Base-by-base conservation (phyloP, 2,329 filamentous ascomycete species). In the Orbilia ellipsospora region DNA sequence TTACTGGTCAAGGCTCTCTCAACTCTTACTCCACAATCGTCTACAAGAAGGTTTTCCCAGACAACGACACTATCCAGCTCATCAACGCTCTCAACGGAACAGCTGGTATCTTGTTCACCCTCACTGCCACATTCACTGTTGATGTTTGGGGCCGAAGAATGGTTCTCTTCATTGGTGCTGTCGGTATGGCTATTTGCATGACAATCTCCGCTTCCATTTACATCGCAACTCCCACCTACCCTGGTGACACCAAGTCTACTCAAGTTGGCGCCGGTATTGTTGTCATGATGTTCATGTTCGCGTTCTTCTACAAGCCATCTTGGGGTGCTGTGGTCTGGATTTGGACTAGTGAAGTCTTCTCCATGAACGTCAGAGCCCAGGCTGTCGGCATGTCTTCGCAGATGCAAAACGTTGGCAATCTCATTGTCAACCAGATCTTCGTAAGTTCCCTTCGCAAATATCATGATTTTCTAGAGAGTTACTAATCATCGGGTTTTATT, bases 81-180 rank as follows among this genome's bases (percentile, higher is more conserved):
- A 92, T 92, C 84, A 92, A 92, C 81, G 90, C 90, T 2, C 84
- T 92, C 64, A 92, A 92, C 80, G 90, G 89, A 48, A 92, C 90
- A 4, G 90, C 89, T 78, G 89, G 89, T 68, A 92, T 92, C 77
- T 74, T 92, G 20, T 92, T 92, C 82, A 92, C 90, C 0, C 84
- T 92, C 52, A 92, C 91, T 78, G 90, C 90, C 13, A 87, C 89
- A 44, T 92, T 90, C 89, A 90, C 89, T 3, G 88, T 90, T 40
- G 90, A 92, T 81, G 86, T 89, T 59, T 92, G 90, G 78, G 90
- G 90, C 44, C 86, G 90, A 62, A 89, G 90, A 79, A 89, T 90
- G 84, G 83, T 92, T 70, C 86, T 92, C 79, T 89, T 92, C 67
- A 84, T 89, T 42, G 90, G 90, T 79, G 89, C 87, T 48, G 82